Evolutionary conservation across 2,329 filamentous ascomycete genomes (phyloP), one percentile per base, ranked within the genome.

Genomic region (Fusarium aywerte): DNA sequence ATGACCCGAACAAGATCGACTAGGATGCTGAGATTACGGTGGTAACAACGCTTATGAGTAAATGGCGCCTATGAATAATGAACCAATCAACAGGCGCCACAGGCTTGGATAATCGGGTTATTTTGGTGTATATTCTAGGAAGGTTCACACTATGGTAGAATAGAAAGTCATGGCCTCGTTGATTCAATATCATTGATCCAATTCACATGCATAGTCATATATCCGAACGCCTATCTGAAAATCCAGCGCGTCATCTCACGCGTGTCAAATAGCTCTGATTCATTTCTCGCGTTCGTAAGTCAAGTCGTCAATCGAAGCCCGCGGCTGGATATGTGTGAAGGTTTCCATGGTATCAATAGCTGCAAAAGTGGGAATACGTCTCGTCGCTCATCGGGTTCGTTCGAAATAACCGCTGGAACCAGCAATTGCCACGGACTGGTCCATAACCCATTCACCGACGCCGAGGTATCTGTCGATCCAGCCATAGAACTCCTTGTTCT

Each of bases 391-490:
- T 82, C 94, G 88, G 79, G 88, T 94, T 76, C 96, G 88, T 83
- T 97, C 94, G 78, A 99, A 99, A 81, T 89, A 99, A 62, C 90
- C 87, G 76, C 92, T 96, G 47, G 91, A 90, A 39, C 93, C 91
- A 77, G 97, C 92, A 58, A 98, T 87, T 38, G 94, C 94, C 31
- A 98, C 93, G 29, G 93, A 96, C 82, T 96, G 92, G 80, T 99
- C 96, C 93, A 99, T 97, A 68, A 97, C 92, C 88, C 93, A 97
- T 83, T 99, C 96, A 73, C 96, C 96, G 18, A 97, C 90, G 66
- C 93, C 93, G 40, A 98, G 89, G 79, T 98, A 98, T 78, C 91
- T 95, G 76, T 95, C 91, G 70, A 98, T 88, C 93, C 94, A 98
- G 75, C 89, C 90, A 77, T 91, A 90, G 71, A 96, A 80, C 66